Conservation (phyloP, 2,329 filamentous ascomycete genomes). For the Rugonectria rugulosa region DNA sequence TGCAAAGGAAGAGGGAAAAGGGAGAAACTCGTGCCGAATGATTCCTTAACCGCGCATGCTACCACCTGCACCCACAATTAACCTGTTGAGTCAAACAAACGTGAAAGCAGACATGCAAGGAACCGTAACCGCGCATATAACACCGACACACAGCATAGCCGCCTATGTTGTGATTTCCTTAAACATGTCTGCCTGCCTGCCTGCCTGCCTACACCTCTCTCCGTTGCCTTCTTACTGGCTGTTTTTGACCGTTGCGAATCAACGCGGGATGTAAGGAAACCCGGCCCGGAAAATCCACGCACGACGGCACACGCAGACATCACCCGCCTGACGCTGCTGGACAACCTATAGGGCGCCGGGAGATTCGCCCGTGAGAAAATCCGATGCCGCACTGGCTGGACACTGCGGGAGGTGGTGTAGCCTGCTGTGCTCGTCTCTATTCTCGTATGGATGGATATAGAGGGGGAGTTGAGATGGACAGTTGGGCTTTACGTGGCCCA, state of each 20-base stretch:
- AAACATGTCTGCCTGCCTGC: background rate
- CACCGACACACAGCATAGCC: background rate
- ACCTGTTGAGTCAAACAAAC: background rate
- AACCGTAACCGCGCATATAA: background rate
- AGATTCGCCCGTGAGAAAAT: background rate
- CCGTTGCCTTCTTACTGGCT: too few relatives aligned
- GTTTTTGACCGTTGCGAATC: too few relatives aligned
- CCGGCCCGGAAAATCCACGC: too few relatives aligned
- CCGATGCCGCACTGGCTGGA: background rate
- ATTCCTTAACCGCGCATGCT: background rate
- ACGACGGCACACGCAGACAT: too few relatives aligned
- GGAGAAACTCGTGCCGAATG: too few relatives aligned
- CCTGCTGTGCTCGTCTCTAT: background rate
- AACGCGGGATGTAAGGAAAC: too few relatives aligned
- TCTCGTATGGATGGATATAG: too few relatives aligned
- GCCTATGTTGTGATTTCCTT: too few relatives aligned
- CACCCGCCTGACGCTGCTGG: background rate
- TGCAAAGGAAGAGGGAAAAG: too few relatives aligned
- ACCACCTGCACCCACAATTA: too few relatives aligned
- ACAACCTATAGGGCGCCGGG: background rate
- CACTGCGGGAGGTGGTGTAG: background rate
- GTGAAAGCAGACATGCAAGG: background rate
- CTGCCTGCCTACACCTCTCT: background rate
- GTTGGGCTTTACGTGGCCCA: too few relatives aligned
- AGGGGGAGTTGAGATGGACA: too few relatives aligned